phyloP scores from a whole-genome alignment of 306 rosid genomes.

The Arachis hypogaea region DNA sequence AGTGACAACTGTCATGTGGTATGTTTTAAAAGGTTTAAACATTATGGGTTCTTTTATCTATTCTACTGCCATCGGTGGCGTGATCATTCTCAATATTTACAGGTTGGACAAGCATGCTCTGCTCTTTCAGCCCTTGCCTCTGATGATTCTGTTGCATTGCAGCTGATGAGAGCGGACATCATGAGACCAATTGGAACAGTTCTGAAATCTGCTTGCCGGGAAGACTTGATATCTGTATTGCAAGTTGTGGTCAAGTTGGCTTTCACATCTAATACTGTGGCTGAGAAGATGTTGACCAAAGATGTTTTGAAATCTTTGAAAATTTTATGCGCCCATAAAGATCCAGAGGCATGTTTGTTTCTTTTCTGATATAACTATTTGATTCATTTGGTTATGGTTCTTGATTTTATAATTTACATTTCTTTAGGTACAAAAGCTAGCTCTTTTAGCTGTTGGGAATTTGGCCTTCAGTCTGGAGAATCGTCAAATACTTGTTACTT shows the following conservation, averaged over 20 bases:
- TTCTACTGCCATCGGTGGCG: conserved; percentile 33
- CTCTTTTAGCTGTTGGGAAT: conserved; percentile 88
- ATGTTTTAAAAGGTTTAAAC: conserved; percentile 45
- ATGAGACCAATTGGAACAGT: conserved; percentile 92
- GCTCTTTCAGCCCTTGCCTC: conserved; percentile 94
- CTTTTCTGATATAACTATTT: conserved; percentile 31
- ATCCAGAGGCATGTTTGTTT: conserved; percentile 79
- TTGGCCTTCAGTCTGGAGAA: conserved; percentile 86
- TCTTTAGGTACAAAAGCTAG: conserved; percentile 80
- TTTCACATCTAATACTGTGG: conserved; percentile 79
- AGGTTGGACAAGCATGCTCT: conserved; percentile 96
- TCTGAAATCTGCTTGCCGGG: conserved; percentile 66
- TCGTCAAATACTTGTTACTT: conserved; percentile 83
- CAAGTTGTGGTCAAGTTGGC: conserved; percentile 90
- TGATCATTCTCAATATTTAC: conserved; percentile 45
- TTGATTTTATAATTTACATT: conserved; percentile 39
- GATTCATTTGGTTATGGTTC: background rate
- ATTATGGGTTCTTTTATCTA: conserved; percentile 25
- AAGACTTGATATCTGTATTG: conserved; percentile 83
- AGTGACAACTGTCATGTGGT: conserved; percentile 95
- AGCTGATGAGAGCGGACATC: conserved; percentile 88
- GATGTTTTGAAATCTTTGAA: conserved; percentile 87
- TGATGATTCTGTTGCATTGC: conserved; percentile 84
- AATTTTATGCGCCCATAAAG: conserved; percentile 72
- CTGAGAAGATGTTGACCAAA: conserved; percentile 91